Percentiles rank a stretch among this genome's conserved stretches.
Conservation (phyloP, 2,329 filamentous ascomycete genomes). For the Alternaria dauci region DNA sequence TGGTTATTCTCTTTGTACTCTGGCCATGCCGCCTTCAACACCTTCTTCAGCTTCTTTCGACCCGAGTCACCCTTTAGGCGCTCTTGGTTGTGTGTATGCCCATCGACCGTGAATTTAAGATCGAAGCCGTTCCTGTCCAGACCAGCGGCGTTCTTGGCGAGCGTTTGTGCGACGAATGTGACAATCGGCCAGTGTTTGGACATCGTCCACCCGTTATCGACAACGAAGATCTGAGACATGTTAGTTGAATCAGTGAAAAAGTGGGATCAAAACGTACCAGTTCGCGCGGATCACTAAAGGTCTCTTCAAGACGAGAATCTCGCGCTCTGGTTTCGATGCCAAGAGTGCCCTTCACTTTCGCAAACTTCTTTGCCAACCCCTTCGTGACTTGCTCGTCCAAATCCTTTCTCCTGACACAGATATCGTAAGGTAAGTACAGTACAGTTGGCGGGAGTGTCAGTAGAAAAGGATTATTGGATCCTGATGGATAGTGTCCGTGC, state of each 20-base stretch:
- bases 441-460: neutral
- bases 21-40: neutral
- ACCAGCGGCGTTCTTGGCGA: conserved; percentile 23
- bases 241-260: neutral
- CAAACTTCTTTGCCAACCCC: neutral
- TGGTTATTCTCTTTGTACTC: neutral
- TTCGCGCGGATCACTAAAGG: neutral
- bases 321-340: neutral
- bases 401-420: neutral
- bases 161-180: conserved; percentile 24
- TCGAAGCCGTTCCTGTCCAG: conserved; percentile 28
- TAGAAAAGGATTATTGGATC: no score
- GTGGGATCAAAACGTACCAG: neutral
- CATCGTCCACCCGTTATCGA: conserved; percentile 14
- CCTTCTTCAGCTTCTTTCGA: neutral
- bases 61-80: neutral
- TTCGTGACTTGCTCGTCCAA: neutral
- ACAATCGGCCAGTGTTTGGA: conserved; percentile 20
- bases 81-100: neutral
- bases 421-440: neutral
- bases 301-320: neutral
- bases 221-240: neutral
- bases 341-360: neutral
- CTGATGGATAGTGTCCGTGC: neutral
- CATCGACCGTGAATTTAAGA: conserved; percentile 22